phyloP scores from a whole-genome alignment of 2,329 filamentous ascomycete species.

The Neopestalotiopsis clavispora region DNA sequence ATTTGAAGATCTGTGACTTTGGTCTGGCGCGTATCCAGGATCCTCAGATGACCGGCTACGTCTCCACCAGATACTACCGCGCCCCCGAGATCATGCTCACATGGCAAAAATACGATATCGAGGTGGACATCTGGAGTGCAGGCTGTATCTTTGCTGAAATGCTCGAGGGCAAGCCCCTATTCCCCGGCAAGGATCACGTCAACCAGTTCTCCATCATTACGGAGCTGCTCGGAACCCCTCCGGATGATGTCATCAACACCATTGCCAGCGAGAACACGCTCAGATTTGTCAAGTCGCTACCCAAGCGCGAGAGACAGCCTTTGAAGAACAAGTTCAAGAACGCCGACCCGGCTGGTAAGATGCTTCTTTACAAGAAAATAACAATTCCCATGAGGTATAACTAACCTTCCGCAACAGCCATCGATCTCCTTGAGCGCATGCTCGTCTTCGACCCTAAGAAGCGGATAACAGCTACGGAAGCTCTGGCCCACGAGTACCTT shows the following conservation, averaged over 20 bases:
- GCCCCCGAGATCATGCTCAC: constrained; percentile 99
- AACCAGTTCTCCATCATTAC: constrained; percentile 99
- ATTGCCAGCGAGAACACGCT: constrained; percentile 99
- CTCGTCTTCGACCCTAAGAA: constrained; percentile 98
- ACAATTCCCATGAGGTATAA: background rate
- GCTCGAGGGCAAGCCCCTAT: constrained; percentile 97
- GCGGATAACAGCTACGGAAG: constrained; percentile 85
- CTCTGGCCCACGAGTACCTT: constrained; percentile 90
- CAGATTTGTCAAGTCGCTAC: constrained; percentile 95
- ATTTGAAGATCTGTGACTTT: constrained; percentile 99
- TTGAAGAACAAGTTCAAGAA: constrained; percentile 92
- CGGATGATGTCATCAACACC: constrained; percentile 97
- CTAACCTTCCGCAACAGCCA: constrained; percentile 57
- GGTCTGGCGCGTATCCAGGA: constrained; percentile 97
- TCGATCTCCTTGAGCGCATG: constrained; percentile 95
- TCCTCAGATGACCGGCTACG: constrained; percentile 99
- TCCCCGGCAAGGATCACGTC: constrained; percentile 98
- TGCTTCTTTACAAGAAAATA: background rate
- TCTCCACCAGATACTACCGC: constrained; percentile 97
- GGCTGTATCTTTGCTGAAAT: constrained; percentile 99
- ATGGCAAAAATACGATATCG: constrained; percentile 99
- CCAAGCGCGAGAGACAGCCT: constrained; percentile 90
- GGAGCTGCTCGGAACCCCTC: constrained; percentile 92
- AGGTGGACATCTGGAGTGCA: constrained; percentile 99
- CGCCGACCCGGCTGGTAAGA: constrained; percentile 80